These are phyloP conservation scores for Brassica cretica DNA, from an alignment of 345 rosid species.

Conservation along the genomic window DNA sequence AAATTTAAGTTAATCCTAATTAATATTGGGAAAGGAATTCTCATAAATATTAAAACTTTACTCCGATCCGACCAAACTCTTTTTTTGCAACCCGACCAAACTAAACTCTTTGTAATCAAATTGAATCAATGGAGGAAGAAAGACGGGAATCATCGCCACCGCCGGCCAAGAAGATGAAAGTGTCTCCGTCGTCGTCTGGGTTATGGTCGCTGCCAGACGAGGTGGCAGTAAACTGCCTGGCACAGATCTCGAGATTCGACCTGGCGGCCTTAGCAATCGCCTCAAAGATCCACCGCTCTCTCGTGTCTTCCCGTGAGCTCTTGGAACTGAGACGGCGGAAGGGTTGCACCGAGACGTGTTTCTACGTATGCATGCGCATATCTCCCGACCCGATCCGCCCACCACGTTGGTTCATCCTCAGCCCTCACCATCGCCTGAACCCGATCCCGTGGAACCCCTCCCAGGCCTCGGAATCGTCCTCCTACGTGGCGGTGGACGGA, in stretches of 20 bases:
- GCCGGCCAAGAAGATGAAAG: neutral
- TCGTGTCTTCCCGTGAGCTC: conserved; percentile 47
- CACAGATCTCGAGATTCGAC: conserved; percentile 55
- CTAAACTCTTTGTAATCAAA: neutral
- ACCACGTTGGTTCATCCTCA: conserved; percentile 9
- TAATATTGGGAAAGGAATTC: neutral
- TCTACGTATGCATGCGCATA: neutral
- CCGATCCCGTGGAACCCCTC: neutral
- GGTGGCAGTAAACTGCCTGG: conserved; percentile 52
- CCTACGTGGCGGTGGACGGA: neutral
- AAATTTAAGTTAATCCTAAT: neutral
- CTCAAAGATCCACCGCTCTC: conserved; percentile 43
- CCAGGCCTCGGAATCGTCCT: neutral
- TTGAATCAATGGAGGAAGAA: neutral
- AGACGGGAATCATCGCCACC: neutral
- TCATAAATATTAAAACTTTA: neutral
- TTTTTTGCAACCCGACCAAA: neutral
- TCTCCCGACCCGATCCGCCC: neutral
- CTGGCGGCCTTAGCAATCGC: conserved; percentile 56
- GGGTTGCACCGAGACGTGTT: neutral
- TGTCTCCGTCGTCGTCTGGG: neutral
- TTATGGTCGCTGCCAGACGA: conserved; percentile 52
- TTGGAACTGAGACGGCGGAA: neutral
- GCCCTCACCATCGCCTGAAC: neutral
- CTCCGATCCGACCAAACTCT: neutral